Evolutionary conservation across 2,329 filamentous ascomycete genomes (phyloP), one percentile per base, ranked within the genome.

Genomic region (Calonectria hawksworthii): DNA sequence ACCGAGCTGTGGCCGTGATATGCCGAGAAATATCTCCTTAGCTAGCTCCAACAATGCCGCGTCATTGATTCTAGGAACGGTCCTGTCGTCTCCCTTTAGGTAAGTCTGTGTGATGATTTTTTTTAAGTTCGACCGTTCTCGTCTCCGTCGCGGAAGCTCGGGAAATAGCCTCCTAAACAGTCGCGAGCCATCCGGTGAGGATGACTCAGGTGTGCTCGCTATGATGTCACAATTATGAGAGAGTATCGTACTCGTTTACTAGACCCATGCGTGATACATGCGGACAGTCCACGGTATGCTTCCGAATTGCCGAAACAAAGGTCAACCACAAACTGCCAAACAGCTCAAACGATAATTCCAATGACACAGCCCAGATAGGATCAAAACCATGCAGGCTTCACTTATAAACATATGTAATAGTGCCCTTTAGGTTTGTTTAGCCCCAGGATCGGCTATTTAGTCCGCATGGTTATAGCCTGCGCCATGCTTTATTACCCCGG

Each of bases 1-100:
- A 88, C 90, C 16, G 94, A 96, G 84, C 84, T 94, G 44, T 96
- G 94, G 94, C 90, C 90, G n/a, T 92, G 65, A 34, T 38, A 61
- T 36, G 26, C 23, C 34, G 56, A 61, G 56, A 38, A 41, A 41
- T 41, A 61, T 61, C 11, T 34, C 38, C 38, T 61, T 38, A 61
- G 56, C 16, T 61, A 61, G 56, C 8, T 23, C 23, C 36, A 61
- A 26, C 5, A 61, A 21, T 21, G 13, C 38, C 34, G 56, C 56
- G 34, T 61, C 56, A 61, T 34, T 61, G 34, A 38, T 61, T 41
- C 56, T 11, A 41, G 56, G 56, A 61, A 61, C 56, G 56, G 56
- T 23, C 34, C 36, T 61, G 8, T 61, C 56, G 23, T n/a, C 34
- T 34, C 56, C n/a, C 28, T 61, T 13, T 11, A 61, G 56, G 56